These are phyloP conservation scores for Trichoderma koningii DNA, from an alignment of 2,329 filamentous ascomycete genomes.

Conservation along the genomic window DNA sequence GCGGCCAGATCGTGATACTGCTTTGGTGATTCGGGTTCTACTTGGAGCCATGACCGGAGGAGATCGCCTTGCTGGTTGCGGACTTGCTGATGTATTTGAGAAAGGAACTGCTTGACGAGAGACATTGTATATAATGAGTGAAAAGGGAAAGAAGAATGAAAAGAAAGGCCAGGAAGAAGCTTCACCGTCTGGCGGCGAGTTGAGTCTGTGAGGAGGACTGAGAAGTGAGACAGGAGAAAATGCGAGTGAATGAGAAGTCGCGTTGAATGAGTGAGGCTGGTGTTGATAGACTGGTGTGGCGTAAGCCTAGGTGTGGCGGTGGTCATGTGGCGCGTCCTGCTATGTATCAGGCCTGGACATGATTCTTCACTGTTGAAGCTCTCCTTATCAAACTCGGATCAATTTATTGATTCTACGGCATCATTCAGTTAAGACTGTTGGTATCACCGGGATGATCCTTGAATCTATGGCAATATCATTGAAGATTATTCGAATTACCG, in stretches of 20 bases:
- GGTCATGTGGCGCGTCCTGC: conserved; percentile 6
- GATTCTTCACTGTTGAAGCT: not conserved
- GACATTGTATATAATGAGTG: conserved; percentile 49
- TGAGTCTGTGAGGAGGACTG: not conserved
- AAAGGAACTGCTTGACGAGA: conserved; percentile 68
- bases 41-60: conserved; percentile 70
- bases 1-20: conserved; percentile 68
- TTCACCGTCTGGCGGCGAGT: not conserved
- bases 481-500: too few relatives aligned
- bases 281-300: not conserved
- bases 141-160: not conserved
- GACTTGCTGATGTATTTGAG: conserved; percentile 59
- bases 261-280: conserved; percentile 19
- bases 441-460: too few relatives aligned
- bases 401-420: too few relatives aligned
- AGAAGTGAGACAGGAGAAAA: conserved; percentile 15
- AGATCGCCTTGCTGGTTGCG: conserved; percentile 63
- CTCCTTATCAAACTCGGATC: not conserved
- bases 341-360: not conserved
- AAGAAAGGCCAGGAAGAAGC: not conserved
- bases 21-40: conserved; percentile 70
- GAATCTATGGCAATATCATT: too few relatives aligned
- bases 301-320: conserved; percentile 2
- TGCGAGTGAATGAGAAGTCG: conserved; percentile 25
- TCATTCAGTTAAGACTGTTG: too few relatives aligned